These are phyloP conservation scores for Epichloe amarillans DNA, from an alignment of 2,329 filamentous ascomycete genomes.

Conservation along the genomic window DNA sequence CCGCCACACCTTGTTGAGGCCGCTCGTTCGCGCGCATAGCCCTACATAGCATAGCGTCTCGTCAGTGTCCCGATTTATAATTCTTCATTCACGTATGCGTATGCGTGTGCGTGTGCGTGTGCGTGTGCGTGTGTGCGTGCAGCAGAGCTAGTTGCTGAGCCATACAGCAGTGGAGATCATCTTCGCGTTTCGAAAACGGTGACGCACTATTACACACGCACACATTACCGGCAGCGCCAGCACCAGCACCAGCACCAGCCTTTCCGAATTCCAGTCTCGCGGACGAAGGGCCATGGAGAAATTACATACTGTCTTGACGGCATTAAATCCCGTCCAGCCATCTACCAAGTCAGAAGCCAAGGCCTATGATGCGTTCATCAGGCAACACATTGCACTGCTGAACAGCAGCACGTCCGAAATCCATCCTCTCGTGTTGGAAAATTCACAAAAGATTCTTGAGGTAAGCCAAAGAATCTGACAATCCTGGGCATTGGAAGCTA, in stretches of 20 bases:
- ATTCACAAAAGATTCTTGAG: slow-evolving; percentile 27
- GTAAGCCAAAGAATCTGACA: slow-evolving; percentile 13
- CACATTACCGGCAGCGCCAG: not conserved
- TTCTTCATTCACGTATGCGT: not conserved
- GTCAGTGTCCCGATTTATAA: no score
- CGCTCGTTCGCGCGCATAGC: no score
- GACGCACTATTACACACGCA: not conserved
- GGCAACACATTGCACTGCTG: slow-evolving; percentile 3
- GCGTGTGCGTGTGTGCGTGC: no score
- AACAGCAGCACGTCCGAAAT: not conserved
- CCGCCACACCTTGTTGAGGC: no score
- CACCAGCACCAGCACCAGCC: not conserved
- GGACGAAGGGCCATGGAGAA: slow-evolving; percentile 1
- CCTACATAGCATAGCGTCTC: no score
- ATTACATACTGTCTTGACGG: slow-evolving; percentile 1
- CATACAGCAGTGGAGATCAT: not conserved
- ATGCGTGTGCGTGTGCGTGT: not conserved
- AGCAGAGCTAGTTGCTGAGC: not conserved
- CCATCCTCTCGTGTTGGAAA: slow-evolving; percentile 16
- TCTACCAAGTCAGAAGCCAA: not conserved
- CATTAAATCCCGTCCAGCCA: not conserved
- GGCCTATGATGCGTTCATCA: slow-evolving; percentile 3
- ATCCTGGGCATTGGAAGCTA: not conserved
- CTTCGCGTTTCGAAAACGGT: not conserved
- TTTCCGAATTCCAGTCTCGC: not conserved